Evolutionary conservation across 306 rosid genomes (phyloP).

Genomic region (Corylus avellana): DNA sequence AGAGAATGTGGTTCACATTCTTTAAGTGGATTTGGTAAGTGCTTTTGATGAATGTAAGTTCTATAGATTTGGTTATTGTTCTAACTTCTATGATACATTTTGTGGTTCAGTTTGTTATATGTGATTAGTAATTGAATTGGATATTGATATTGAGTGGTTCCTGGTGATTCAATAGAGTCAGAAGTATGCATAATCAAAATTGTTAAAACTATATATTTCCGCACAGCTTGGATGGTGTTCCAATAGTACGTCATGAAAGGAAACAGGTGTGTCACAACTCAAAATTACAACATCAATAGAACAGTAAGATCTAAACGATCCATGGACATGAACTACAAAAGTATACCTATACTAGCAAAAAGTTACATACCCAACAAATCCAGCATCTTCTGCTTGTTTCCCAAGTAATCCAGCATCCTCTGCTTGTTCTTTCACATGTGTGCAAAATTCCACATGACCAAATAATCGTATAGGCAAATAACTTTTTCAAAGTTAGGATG

Average conservation of each 20-base stretch:
- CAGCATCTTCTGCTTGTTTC: constrained; percentile 1
- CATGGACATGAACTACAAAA: background rate
- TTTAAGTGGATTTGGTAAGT: background rate
- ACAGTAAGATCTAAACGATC: background rate
- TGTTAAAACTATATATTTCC: background rate
- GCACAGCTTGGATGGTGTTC: background rate
- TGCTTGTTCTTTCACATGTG: constrained; percentile 14
- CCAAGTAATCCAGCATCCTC: background rate
- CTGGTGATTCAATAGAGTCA: background rate
- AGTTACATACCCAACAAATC: background rate
- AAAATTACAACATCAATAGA: background rate
- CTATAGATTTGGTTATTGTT: too few relatives aligned
- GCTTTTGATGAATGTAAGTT: background rate
- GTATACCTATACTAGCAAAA: background rate
- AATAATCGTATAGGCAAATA: background rate
- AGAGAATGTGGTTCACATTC: too few relatives aligned
- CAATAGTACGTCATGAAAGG: background rate
- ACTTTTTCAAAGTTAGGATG: background rate
- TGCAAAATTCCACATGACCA: background rate
- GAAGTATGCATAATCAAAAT: background rate
- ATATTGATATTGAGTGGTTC: background rate
- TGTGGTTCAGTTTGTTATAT: background rate
- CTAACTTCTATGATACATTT: background rate
- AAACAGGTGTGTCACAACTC: background rate
- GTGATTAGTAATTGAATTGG: background rate